phyloP scores from a whole-genome alignment of 2,329 filamentous ascomycete genomes.

The Echinosphaeria canescens region DNA sequence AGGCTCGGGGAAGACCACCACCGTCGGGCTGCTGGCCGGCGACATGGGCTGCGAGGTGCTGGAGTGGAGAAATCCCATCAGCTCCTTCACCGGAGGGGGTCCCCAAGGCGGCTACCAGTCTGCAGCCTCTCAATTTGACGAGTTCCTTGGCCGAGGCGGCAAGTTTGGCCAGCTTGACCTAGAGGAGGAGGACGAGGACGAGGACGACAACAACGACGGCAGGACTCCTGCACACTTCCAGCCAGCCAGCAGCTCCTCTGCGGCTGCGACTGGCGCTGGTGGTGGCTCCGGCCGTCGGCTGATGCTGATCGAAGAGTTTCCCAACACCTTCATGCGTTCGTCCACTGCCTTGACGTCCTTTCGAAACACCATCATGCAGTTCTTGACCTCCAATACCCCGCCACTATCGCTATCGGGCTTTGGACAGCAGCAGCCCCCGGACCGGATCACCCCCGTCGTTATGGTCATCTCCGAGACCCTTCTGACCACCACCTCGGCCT shows the following conservation, averaged over 20 bases:
- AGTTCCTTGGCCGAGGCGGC: constrained; percentile 67
- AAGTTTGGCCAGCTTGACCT: constrained; percentile 39
- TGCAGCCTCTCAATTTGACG: constrained; percentile 65
- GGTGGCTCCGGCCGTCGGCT: constrained; percentile 23
- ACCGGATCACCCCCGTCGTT: constrained; percentile 48
- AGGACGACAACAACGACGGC: constrained; percentile 3
- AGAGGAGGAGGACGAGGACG: constrained; percentile 4
- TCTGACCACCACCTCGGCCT: constrained; percentile 63
- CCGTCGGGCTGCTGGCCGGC: constrained; percentile 54
- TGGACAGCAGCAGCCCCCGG: constrained; percentile 16
- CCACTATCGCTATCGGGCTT: constrained; percentile 28
- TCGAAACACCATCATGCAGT: constrained; percentile 52
- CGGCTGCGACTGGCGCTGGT: too few relatives aligned
- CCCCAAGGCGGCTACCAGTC: constrained; percentile 43
- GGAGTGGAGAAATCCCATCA: constrained; percentile 77
- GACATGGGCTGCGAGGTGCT: constrained; percentile 58
- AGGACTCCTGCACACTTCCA: too few relatives aligned
- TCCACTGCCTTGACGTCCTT: constrained; percentile 48
- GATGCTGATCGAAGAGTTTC: constrained; percentile 66
- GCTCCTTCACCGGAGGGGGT: constrained; percentile 28
- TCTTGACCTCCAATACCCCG: constrained; percentile 45
- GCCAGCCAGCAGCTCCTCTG: too few relatives aligned
- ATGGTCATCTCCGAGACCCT: constrained; percentile 86
- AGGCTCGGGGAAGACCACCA: constrained; percentile 84
- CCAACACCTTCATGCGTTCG: constrained; percentile 47